phyloP scores from a whole-genome alignment of 1,284 basidiomycete genomes.

The Athelia sp. region DNA sequence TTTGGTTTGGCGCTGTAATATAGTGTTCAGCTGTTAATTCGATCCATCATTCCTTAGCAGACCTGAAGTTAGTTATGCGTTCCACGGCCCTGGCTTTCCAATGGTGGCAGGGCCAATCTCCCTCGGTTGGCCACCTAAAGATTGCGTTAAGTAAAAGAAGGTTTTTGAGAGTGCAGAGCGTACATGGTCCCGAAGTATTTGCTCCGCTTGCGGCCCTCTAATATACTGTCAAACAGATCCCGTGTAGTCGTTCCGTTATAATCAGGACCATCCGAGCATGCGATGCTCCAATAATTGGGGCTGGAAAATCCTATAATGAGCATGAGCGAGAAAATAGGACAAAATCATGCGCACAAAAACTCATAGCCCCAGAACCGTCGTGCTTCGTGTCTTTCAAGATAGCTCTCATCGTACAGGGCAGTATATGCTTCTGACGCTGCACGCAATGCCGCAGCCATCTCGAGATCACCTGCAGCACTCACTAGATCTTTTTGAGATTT shows the following conservation, averaged over 20 bases:
- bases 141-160: not conserved
- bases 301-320: not conserved
- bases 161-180: not conserved
- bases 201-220: not conserved
- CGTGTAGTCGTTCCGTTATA: slow-evolving; percentile 1
- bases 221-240: not conserved
- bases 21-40: not conserved
- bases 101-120: not conserved
- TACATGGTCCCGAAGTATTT: not conserved
- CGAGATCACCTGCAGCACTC: not conserved
- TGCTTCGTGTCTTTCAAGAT: not conserved
- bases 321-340: not conserved
- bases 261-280: not conserved
- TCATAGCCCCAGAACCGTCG: not conserved
- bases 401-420: not conserved
- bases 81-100: not conserved
- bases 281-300: slow-evolving; percentile 1
- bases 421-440: not conserved
- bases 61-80: slow-evolving; percentile 1
- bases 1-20: not conserved
- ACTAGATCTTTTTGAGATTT: slow-evolving; percentile 1
- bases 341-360: not conserved
- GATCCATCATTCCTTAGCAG: not conserved
- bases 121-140: slow-evolving; percentile 1
- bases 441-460: not conserved